A percentile compares a stretch with the other conserved stretches of the same genome.
Conservation (phyloP, 1,284 basidiomycete genomes). For the Volvariella surrecta region DNA sequence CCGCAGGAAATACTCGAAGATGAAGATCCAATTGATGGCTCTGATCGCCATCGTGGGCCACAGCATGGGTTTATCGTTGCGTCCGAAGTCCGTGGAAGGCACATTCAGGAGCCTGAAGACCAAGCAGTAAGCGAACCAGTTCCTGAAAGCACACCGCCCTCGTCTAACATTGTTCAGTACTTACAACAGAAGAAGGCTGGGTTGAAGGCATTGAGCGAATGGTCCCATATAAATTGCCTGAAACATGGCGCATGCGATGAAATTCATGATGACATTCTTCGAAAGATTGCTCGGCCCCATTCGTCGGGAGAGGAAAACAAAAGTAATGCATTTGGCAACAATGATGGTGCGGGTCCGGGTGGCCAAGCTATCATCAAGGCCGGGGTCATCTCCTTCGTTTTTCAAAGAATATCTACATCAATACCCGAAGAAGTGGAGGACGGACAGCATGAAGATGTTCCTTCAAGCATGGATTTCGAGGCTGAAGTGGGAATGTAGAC, state of each 20-base stretch:
- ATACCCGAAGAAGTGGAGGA: not conserved
- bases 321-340: no score
- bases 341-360: no score
- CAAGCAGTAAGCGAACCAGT: constrained; percentile 30
- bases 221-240: constrained; percentile 82
- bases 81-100: constrained; percentile 39
- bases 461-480: no score
- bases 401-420: constrained; percentile 33
- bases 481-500: no score
- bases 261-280: constrained; percentile 58
- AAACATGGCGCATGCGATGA: constrained; percentile 31
- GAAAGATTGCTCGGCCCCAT: constrained; percentile 35
- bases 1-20: constrained; percentile 20
- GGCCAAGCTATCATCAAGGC: constrained; percentile 18
- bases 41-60: constrained; percentile 10
- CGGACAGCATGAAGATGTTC: no score
- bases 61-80: constrained; percentile 61
- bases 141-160: not conserved
- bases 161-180: constrained; percentile 35
- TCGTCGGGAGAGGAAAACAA: no score
- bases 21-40: no score
- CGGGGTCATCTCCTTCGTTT: constrained; percentile 64
- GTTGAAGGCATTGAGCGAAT: constrained; percentile 78
- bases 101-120: constrained; percentile 36
- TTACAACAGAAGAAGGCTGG: constrained; percentile 66